A percentile compares a stretch with the other conserved stretches of the same genome.
Conservation (phyloP, 768 basidiomycete genomes). For the Hericium coralloides region DNA sequence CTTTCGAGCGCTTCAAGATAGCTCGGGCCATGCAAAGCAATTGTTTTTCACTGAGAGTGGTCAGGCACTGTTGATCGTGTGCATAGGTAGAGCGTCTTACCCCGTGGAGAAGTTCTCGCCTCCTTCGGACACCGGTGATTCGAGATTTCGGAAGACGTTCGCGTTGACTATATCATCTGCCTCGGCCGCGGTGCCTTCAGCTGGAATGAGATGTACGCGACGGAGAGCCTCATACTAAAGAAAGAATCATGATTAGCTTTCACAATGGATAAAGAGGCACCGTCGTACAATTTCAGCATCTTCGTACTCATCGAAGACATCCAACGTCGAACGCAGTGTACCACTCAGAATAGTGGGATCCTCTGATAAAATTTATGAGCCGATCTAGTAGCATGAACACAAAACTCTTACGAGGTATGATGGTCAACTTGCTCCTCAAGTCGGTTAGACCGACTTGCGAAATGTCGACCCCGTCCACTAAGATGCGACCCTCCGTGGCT, state of each 20-base stretch:
- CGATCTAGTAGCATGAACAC: not conserved
- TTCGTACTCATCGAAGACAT: conserved; percentile 81
- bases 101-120: conserved; percentile 88
- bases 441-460: conserved; percentile 74
- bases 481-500: conserved; percentile 63
- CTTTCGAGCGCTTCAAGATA: conserved; percentile 67
- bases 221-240: conserved; percentile 73
- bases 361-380: conserved; percentile 36
- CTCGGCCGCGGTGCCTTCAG: conserved; percentile 37
- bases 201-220: conserved; percentile 71
- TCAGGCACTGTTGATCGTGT: not conserved
- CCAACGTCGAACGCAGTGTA: conserved; percentile 68
- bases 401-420: conserved; percentile 53
- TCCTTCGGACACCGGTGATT: conserved; percentile 70
- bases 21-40: conserved; percentile 86
- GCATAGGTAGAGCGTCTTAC: conserved; percentile 27
- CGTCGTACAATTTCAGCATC: conserved; percentile 68
- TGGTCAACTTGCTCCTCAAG: conserved; percentile 66
- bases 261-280: not conserved
- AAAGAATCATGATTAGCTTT: not conserved
- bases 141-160: conserved; percentile 71
- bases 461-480: conserved; percentile 75
- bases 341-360: conserved; percentile 86
- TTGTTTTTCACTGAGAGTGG: conserved; percentile 56
- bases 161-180: conserved; percentile 44